Evolutionary conservation across 2,329 filamentous ascomycete genomes (phyloP), one percentile per base, ranked within the genome.

Genomic region (Cytospora leucostoma): DNA sequence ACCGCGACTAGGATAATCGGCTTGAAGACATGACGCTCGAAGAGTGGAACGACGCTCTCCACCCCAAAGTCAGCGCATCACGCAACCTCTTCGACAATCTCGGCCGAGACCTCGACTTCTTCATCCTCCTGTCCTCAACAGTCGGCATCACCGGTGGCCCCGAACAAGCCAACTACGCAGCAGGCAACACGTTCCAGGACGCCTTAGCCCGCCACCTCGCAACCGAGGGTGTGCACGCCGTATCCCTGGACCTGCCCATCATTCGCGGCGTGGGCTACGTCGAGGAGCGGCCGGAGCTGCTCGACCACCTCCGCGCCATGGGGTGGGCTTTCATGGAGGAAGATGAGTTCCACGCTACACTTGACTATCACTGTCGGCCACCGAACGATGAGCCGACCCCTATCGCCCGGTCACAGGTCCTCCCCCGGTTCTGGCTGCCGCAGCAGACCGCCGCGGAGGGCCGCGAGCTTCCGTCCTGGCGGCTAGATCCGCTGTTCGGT

Each of bases 161-260:
- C 21, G 67, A 65, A 33, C 69, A 70, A 32, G 56, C 67, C 38
- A 70, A 70, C 56, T 71, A 65, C 40, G 40, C 75, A 0, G 73
- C 74, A 1, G 76, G 73, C 6, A 71, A 72, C 49, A 68, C 71
- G 1, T 61, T 49, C 68, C 73, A 77, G 35, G 76, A 77, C 62
- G 71, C 69, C 0, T 62, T 73, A 1, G 70, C 70, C 0, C 62
- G 58, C 0, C 62, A 68, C 56, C 67, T 70, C 6, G 50, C 58
- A 6, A 33, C 62, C 2, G 50, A 58, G 4, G 68, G 70, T 10
- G 62, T 69, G 5, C 67, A 68, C 1, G 68, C 65, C 19, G 67
- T 71, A 3, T 66, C 67, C 13, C 51, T 70, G 19, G 65, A 71
- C 32, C 68, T 71, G 21, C 67, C 67, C 27, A 64, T 58, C 19